Evolutionary conservation across 768 basidiomycete genomes (phyloP).

Genomic region (Collybia sp.): DNA sequence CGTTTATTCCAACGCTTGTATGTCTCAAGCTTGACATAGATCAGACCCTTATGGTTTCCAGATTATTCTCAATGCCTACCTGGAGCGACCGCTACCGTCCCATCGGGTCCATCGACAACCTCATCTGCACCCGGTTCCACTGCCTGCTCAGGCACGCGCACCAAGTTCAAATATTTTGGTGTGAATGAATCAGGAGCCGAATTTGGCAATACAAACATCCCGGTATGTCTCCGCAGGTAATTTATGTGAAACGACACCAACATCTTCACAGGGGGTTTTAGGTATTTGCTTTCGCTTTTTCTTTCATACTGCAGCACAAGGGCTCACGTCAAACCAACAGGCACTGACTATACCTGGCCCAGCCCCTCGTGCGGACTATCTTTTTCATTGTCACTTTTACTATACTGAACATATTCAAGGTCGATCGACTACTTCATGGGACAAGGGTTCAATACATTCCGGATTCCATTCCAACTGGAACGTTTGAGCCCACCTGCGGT

Average conservation of each 20-base stretch:
- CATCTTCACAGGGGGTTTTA: constrained; percentile 19
- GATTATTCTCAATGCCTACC: constrained; percentile 48
- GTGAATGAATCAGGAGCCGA: constrained; percentile 62
- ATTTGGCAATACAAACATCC: constrained; percentile 45
- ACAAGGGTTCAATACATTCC: constrained; percentile 60
- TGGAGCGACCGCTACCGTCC: constrained; percentile 16
- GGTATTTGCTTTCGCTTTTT: no score
- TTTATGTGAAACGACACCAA: not conserved
- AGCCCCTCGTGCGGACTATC: constrained; percentile 24
- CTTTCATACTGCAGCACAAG: no score
- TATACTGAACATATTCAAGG: constrained; percentile 3
- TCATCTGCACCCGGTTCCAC: constrained; percentile 21
- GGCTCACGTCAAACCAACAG: constrained; percentile 11
- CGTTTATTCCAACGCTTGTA: constrained; percentile 36
- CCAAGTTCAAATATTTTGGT: constrained; percentile 61
- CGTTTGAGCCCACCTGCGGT: constrained; percentile 47
- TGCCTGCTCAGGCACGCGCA: constrained; percentile 34
- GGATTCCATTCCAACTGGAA: constrained; percentile 56
- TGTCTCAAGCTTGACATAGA: constrained; percentile 8
- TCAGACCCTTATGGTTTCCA: constrained; percentile 11
- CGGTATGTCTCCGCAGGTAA: constrained; percentile 25
- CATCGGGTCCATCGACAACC: constrained; percentile 24
- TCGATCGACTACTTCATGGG: constrained; percentile 48
- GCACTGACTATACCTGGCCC: constrained; percentile 49
- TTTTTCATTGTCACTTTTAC: not conserved